A percentile compares a stretch with the other conserved stretches of the same genome.
Evolutionary conservation across 1,284 basidiomycete genomes (phyloP).

Genomic region (Mycosarcoma maydis): DNA sequence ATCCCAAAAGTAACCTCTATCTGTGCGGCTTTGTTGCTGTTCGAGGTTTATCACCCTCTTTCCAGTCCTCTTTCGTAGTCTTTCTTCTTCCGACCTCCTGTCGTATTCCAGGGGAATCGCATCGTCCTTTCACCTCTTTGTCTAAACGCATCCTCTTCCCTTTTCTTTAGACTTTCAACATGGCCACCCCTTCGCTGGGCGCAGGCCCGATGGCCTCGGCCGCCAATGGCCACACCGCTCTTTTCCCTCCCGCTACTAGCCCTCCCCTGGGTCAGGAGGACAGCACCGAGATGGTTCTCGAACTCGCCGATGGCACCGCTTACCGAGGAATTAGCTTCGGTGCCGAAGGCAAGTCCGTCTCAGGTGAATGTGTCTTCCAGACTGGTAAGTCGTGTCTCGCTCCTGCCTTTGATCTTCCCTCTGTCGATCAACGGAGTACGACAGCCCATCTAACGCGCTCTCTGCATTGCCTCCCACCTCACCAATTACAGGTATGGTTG

Average conservation of each 20-base stretch:
- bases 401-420: neutral
- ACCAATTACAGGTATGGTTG: conserved; percentile 75
- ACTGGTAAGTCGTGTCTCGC: conserved; percentile 77
- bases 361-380: conserved; percentile 99
- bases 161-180: conserved; percentile 16
- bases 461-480: conserved; percentile 6
- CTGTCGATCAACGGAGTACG: neutral
- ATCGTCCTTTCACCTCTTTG: neutral
- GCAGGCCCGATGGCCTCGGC: conserved; percentile 42
- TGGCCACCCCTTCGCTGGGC: conserved; percentile 54
- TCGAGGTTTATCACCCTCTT: conserved; percentile 42
- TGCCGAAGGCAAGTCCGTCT: conserved; percentile 85
- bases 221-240: conserved; percentile 26
- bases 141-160: neutral
- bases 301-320: conserved; percentile 89
- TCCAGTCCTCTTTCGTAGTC: neutral
- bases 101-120: conserved; percentile 2
- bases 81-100: conserved; percentile 1
- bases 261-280: conserved; percentile 48
- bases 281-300: conserved; percentile 74
- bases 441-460: conserved; percentile 21
- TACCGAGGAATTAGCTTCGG: conserved; percentile 93
- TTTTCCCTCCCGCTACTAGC: conserved; percentile 45
- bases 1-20: conserved; percentile 38
- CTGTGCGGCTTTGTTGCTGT: conserved; percentile 26